A percentile compares a stretch with the other conserved stretches of the same genome.
Evolutionary conservation across 148 eudicot species (phyloP).

Genomic region (Tetragonia tetragonoides): DNA sequence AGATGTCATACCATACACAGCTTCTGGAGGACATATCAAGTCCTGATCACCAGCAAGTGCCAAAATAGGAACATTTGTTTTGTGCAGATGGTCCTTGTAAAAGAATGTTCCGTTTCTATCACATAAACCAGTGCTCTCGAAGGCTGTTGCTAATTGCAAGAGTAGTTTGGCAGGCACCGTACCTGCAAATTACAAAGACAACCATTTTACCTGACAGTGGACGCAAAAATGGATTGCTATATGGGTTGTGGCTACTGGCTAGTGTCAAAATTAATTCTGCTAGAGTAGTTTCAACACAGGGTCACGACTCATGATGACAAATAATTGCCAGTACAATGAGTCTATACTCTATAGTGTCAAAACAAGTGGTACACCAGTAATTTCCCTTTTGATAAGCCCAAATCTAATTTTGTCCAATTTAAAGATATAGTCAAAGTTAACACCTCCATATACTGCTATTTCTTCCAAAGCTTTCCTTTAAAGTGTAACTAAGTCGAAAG

Average conservation of each 20-base stretch:
- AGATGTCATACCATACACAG: conserved; percentile 52
- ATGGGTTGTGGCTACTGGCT: neutral
- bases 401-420: too few relatives aligned
- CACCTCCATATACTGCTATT: too few relatives aligned
- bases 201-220: neutral
- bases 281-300: neutral
- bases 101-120: conserved; percentile 53
- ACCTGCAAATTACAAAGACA: conserved; percentile 33
- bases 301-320: neutral
- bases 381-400: too few relatives aligned
- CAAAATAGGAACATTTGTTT: conserved; percentile 49
- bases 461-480: too few relatives aligned
- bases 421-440: too few relatives aligned
- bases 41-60: conserved; percentile 71
- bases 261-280: neutral
- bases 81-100: conserved; percentile 67
- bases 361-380: too few relatives aligned
- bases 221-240: neutral
- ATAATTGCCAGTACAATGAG: neutral
- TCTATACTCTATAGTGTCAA: neutral
- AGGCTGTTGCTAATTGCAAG: conserved; percentile 61
- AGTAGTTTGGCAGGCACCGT: conserved; percentile 67
- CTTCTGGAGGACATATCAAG: conserved; percentile 74
- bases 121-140: conserved; percentile 51
- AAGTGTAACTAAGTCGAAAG: too few relatives aligned